Base-by-base conservation (phyloP, 192 early-diverging fungal genomes). In the Powellomyces hirtus region DNA sequence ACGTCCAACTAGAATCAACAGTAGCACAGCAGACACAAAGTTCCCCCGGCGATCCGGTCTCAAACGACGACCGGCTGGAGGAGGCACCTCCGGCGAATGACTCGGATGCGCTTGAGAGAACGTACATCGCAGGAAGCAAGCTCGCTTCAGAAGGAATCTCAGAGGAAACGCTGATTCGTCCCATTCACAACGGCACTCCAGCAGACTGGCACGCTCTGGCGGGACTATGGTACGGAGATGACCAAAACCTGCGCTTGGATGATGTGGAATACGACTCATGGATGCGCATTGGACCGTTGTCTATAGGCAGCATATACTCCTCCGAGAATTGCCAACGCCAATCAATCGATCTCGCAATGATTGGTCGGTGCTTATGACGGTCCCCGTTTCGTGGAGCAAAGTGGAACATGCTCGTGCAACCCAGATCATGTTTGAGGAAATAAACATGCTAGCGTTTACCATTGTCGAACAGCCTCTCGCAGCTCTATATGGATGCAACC, bases 361-460 rank as follows among this genome's bases (percentile, higher is more conserved):
- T 16, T 84, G 82, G 35, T 89, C 92, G 14, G 83, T 94, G 0
- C 46, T 97, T 58, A 75, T 95, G 37, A 79, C 87, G 20, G 82
- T 94, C 2, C 97, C 97, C n/a, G 77, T 83, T 37, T 66, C 76
- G 37, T 97, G 94, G 95, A 81, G 88, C 16, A 92, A 91, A 62
- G 71, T 81, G 6, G 90, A 96, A 50, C 77, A 86, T 55, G 93
- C 94, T 77, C 79, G 83, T 8, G 81, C 90, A 31, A 85, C 90
- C 18, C 92, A 95, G 76, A 89, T 96, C 38, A 87, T 91, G 59
- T 98, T 98, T 79, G 97, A 98, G 77, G 83, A 89, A 24, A 81
- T 97, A 55, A 97, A 98, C 72, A 85, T 88, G 13, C 91, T 94
- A 6, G 85, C 86, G 18, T 75, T 98, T 27, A 85, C 88, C 59